These are phyloP conservation scores for Amylostereum chailletii DNA, from an alignment of 1,284 basidiomycete species.

Conservation along the genomic window DNA sequence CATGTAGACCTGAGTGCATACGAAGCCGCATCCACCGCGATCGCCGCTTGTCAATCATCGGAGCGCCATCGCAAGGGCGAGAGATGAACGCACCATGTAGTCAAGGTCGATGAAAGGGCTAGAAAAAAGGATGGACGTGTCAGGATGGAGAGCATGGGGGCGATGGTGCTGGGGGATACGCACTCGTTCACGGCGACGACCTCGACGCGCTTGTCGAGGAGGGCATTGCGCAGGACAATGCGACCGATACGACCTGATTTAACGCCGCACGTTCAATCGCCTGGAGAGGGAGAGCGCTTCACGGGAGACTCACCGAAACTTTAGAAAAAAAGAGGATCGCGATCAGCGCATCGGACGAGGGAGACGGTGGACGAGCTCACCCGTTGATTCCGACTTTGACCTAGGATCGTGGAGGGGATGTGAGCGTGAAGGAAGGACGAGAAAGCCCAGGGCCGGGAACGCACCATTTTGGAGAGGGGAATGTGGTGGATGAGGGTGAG, in stretches of 20 bases:
- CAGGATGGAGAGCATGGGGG: conserved; percentile 7
- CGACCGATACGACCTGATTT: conserved; percentile 89
- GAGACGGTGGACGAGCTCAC: conserved; percentile 25
- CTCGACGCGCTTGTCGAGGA: conserved; percentile 69
- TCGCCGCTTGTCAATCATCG: not conserved
- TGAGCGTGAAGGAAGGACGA: not conserved
- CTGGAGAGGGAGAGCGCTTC: not conserved
- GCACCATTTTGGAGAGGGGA: not conserved
- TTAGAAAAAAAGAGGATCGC: conserved; percentile 12
- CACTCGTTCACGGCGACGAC: conserved; percentile 90
- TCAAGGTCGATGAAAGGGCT: conserved; percentile 94
- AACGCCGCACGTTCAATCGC: not conserved
- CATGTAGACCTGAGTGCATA: conserved; percentile 78
- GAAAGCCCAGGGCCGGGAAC: not conserved
- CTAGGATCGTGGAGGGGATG: conserved; percentile 14
- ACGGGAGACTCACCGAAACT: conserved; percentile 70
- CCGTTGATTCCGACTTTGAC: conserved; percentile 95
- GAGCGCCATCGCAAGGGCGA: not conserved
- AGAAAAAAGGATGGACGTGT: conserved; percentile 8
- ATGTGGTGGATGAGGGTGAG: not conserved
- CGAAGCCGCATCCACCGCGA: too few relatives aligned
- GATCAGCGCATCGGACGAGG: conserved; percentile 14
- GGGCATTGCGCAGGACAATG: conserved; percentile 94
- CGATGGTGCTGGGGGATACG: conserved; percentile 21
- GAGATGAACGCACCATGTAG: conserved; percentile 69